phyloP scores from a whole-genome alignment of 208 protist species.

The Leishmania tarentolae region DNA sequence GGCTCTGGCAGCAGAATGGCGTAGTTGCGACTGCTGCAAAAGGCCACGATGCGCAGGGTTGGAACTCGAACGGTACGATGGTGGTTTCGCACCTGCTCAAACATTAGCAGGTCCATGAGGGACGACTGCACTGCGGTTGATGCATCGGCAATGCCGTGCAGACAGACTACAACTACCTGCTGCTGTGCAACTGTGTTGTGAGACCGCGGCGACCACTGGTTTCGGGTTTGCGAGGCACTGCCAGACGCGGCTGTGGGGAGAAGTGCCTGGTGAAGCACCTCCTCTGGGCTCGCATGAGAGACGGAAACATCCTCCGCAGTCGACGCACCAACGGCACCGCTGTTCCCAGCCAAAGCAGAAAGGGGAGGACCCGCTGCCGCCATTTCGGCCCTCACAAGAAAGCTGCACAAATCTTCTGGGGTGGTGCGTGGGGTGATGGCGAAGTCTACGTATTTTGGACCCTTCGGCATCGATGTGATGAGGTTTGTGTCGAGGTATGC shows the following conservation, averaged over 20 bases:
- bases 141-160: constrained; percentile 65
- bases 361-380: constrained; percentile 21
- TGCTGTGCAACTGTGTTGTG: constrained; percentile 23
- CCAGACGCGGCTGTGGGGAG: background rate
- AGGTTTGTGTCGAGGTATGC: constrained; percentile 44
- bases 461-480: constrained; percentile 80
- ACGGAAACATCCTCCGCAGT: constrained; percentile 8
- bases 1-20: constrained; percentile 59
- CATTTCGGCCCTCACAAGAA: constrained; percentile 63
- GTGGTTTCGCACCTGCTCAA: constrained; percentile 45
- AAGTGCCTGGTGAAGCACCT: constrained; percentile 4
- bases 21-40: constrained; percentile 62
- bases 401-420: constrained; percentile 63
- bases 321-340: constrained; percentile 8
- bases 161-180: constrained; percentile 76
- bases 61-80: constrained; percentile 31
- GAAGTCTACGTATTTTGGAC: constrained; percentile 81
- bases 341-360: background rate
- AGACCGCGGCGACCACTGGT: constrained; percentile 4
- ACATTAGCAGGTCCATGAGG: constrained; percentile 76
- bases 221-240: background rate
- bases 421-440: constrained; percentile 63
- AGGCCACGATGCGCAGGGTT: constrained; percentile 81
- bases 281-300: background rate
- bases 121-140: constrained; percentile 58